Base-by-base conservation (phyloP, 192 early-diverging fungal species). In the Gryganskiella cystojenkinii region DNA sequence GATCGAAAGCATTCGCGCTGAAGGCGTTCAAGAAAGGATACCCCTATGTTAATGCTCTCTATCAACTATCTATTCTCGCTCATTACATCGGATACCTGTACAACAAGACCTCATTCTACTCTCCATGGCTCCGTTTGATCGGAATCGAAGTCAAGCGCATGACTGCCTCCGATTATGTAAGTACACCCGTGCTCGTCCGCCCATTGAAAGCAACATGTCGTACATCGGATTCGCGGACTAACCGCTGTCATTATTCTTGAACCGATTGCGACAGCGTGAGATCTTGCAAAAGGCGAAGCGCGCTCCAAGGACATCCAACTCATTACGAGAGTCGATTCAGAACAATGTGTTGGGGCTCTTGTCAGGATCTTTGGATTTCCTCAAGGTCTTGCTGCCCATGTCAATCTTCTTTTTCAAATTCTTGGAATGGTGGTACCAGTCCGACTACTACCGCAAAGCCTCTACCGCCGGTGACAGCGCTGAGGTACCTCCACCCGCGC, bases 341-440 rank as follows among this genome's bases (percentile, higher is more conserved):
- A 78, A 69, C 56, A 78, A 60, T 8, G 67, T 78, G 4, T 27
- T 80, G 0, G 45, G 62, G 37, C 57, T 87, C 10, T 76, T 91
- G 2, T 83, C 88, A 4, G 76, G 86, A 31, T 71, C 86, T 3
- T 80, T 97, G 22, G 90, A 94, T 30, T 82, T 92, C 64, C 86
- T 95, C 40, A 92, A 93, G 63, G 87, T 90, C 2, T 61, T 92
- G 17, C 79, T 98, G 56, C 96, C 96, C 25, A 87, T 95, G 85
- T 91, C 92, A 0, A 93, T 98, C 20, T 96, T 98, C 82, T 92
- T 95, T 74, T 97, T 92, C 83, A 92, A 92, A 60, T 98, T 98
- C 73, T 73, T 96, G 60, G 96, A 97, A 80, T 98, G 96, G 96
- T 98, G 96, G 96, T 94, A 95, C 74, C 85, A 90, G 30, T 92